Percentiles rank a stretch among this genome's conserved stretches.
Conservation (phyloP, 106 monocot genomes). For the Phalaenopsis equestris region DNA sequence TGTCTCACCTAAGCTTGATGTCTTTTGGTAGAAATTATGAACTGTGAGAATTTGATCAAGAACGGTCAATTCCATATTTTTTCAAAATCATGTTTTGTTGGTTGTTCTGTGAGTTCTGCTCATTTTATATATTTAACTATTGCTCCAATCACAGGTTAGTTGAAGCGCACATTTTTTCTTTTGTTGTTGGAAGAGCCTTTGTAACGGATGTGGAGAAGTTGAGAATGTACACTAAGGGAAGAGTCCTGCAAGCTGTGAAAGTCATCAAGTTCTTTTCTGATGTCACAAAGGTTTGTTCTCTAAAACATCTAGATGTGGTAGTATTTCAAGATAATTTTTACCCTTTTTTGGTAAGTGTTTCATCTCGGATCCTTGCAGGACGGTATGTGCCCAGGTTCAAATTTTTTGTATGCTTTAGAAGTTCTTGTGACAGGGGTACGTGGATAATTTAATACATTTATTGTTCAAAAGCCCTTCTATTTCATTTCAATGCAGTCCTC, state of each 20-base stretch:
- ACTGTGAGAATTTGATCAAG: not conserved
- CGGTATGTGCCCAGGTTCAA: constrained; percentile 73
- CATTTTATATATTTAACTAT: not conserved
- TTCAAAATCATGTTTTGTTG: not conserved
- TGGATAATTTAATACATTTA: constrained; percentile 3
- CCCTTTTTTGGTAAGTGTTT: not conserved
- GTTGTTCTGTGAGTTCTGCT: not conserved
- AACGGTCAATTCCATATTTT: not conserved
- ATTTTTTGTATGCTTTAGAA: constrained; percentile 88
- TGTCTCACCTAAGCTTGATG: not conserved
- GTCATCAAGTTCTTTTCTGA: constrained; percentile 77
- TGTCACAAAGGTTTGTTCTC: constrained; percentile 49
- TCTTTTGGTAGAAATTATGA: not conserved
- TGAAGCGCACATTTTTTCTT: constrained; percentile 97
- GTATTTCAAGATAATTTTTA: not conserved
- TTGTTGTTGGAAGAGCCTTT: constrained; percentile 99
- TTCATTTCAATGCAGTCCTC: not conserved
- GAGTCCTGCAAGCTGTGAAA: constrained; percentile 50
- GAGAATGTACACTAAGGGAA: constrained; percentile 61
- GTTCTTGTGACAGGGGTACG: constrained; percentile 92
- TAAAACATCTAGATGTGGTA: not conserved
- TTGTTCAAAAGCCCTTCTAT: not conserved
- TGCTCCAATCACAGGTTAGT: constrained; percentile 65
- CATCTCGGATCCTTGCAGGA: constrained; percentile 42
- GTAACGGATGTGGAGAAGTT: constrained; percentile 95